A percentile compares a stretch with the other conserved stretches of the same genome.
phyloP scores from a whole-genome alignment of 148 eudicot genomes.

The Heliosperma pusillum region DNA sequence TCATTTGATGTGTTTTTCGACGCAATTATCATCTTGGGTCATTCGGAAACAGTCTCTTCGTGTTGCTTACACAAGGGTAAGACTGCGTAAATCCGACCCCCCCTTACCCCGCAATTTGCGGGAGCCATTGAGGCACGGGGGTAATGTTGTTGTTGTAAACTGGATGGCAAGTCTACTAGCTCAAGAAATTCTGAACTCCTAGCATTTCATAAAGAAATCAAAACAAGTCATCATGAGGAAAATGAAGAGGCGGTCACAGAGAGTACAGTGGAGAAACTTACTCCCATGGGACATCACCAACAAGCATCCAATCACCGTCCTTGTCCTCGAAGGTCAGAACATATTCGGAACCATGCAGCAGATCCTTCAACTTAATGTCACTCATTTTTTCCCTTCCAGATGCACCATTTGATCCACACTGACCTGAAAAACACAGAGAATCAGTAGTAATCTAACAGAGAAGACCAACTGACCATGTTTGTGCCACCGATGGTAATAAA shows the following conservation, averaged over 20 bases:
- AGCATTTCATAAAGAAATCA: background rate
- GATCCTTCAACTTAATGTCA: conserved; percentile 75
- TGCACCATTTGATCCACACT: conserved; percentile 46
- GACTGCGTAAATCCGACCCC: no score
- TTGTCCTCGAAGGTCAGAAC: conserved; percentile 91
- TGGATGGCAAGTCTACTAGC: background rate
- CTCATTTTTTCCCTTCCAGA: conserved; percentile 46
- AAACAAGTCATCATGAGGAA: background rate
- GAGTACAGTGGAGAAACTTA: conserved; percentile 26
- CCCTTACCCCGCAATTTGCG: no score
- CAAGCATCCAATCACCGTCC: conserved; percentile 87
- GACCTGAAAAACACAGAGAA: conserved; percentile 33
- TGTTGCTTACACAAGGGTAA: no score
- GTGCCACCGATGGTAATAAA: no score
- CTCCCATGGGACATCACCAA: conserved; percentile 86
- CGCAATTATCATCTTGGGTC: no score
- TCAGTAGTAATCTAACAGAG: conserved; percentile 8
- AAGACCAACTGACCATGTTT: no score
- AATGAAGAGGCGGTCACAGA: background rate
- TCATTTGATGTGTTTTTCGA: no score
- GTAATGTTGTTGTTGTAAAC: no score
- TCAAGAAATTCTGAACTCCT: background rate
- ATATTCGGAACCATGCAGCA: conserved; percentile 83
- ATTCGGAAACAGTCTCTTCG: no score
- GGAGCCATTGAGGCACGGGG: no score